Base-by-base conservation (phyloP, 2,329 filamentous ascomycete genomes). In the Talaromyces pinophilus region DNA sequence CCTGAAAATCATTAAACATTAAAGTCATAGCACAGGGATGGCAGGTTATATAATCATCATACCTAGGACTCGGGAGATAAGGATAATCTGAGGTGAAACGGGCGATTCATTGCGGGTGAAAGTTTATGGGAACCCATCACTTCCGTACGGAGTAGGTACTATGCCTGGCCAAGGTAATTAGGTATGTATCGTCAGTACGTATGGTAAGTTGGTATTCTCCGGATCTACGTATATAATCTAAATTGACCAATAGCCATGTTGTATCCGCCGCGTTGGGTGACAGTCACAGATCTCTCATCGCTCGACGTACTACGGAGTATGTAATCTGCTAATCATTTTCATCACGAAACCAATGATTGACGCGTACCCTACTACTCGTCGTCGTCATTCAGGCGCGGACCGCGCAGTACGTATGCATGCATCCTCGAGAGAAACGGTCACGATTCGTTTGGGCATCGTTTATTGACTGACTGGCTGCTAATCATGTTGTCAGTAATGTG, bases 61-160 rank as follows among this genome's bases (percentile, higher is more conserved):
- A n/a, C 28, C 48, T 52, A 17, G 22, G 52, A 35, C 11, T 19
- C 40, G 54, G n/a, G 54, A 38, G 54, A 57, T 57, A 25, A 38
- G 54, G 54, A 57, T 57, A 57, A 57, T 40, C 54, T 57, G 15
- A 57, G n/a, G 33, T 57, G 54, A 57, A 57, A 57, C 54, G 54
- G 54, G 15, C 54, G 33, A 40, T 57, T 57, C 54, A 57, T 57
- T 57, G 54, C 33, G 25, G 54, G 54, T 38, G 50, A 40, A 57
- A 57, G 33, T 57, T 35, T 22, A 57, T 38, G 33, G 11, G 19
- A 38, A 57, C 33, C 1, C 33, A 40, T 55, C 52, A 55, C 28
- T 54, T 54, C 50, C 50, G 6, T 52, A 52, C 48, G 3, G 5
- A 52, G 13, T 4, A 54, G 50, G 50, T 15, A 17, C 13, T 52